Base-by-base conservation (phyloP, 768 basidiomycete species). In the Porphyrellus cyaneotinctus region DNA sequence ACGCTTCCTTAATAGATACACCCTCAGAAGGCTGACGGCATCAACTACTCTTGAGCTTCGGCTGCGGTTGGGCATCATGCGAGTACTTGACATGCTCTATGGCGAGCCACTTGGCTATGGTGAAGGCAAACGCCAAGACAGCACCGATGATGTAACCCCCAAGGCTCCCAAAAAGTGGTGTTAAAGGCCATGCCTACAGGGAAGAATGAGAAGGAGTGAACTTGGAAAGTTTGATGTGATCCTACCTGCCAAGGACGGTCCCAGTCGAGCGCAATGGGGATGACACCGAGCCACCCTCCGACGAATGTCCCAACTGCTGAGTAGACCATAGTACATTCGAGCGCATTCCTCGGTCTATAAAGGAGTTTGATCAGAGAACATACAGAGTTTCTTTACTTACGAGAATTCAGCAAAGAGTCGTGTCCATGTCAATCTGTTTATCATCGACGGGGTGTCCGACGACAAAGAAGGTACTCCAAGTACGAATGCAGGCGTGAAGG, bases 241-340 rank as follows among this genome's bases (percentile, higher is more conserved):
- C 81, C 51, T 48, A 90, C 93, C 87, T 97, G 95, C 95, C 95
- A 97, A 8, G 95, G 91, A 33, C 92, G 80, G 64, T 94, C 94
- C 95, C 95, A 98, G 70, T 98, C 95, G 17, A 98, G 81, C 0
- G 91, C 88, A 42, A 94, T 85, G 2, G 92, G 90, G 42, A 95
- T 75, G 11, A 80, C 82, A 15, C 93, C 94, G 14, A 79, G 32
- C 95, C 93, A 97, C 39, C 80, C 76, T 6, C 95, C 95, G 18
- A 85, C 26, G 38, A 88, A 58, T 0, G 88, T 74, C 36, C 91
- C 91, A 23, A 86, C 62, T 12, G 81, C 79, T 15, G 95, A 91
- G 61, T 90, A 93, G 17, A 95, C 79, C 20, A 95, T 67, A 0
- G 84, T 82, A 47, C 86, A 75, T 67, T 97, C 95, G 24, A 89